Base-by-base conservation (phyloP, 73 alveolate species). In the Stentor roeselii region DNA sequence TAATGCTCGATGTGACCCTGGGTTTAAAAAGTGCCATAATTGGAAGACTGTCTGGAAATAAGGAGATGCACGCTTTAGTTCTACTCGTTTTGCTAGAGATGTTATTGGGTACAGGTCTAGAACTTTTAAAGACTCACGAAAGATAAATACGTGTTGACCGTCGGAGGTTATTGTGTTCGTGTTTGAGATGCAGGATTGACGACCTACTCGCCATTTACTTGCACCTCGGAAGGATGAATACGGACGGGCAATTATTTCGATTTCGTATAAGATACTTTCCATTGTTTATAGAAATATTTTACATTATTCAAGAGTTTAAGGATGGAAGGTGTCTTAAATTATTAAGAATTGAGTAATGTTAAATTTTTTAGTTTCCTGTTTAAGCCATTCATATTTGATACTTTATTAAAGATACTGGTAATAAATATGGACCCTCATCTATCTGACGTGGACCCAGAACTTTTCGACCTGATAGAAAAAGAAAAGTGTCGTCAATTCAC, bases 401-500 rank as follows among this genome's bases (percentile, higher is more conserved):
- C n/a, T n/a, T n/a, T n/a, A n/a, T n/a, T n/a, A n/a, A n/a, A n/a
- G n/a, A n/a, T n/a, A n/a, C n/a, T 6, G 6, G 6, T 50, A 50
- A 11, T 50, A 50, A 11, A 50, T 11, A 50, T 50, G 67, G 67
- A 50, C 21, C 67, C 67, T 50, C 21, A 6, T 11, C 39, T 82
- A 3, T 60, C 88, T 60, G 90, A 88, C 60, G 88, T 85, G 40
- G 98, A 93, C 84, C 95, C 96, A 4, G 95, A 88, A 78, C 84
- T 93, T 59, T 58, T 39, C 59, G 85, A 39, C 3, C 39, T 87
- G 2, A 91, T 93, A 11, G 76, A 92, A 41, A 74, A 86, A 37
- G 98, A 93, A 85, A 90, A 85, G 35, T 42, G 86, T 50, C 88
- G 99, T 78, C 93, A 93, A 50, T 60, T 86, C 83, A 89, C 87